A percentile compares a stretch with the other conserved stretches of the same genome.
Conservation (phyloP, 345 rosid species). For the Aegle marmelos region DNA sequence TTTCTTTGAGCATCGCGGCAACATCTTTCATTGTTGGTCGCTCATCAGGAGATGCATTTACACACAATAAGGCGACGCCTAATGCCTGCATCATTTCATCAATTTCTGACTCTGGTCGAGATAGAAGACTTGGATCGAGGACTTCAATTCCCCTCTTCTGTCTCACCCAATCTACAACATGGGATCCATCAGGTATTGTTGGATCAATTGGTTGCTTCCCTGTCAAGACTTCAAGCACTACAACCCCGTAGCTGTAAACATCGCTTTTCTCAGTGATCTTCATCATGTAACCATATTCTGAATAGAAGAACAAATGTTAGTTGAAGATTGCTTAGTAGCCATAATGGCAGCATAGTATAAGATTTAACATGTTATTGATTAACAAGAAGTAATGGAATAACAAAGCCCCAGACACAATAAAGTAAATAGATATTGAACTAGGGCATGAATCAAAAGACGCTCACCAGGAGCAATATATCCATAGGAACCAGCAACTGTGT, state of each 20-base stretch:
- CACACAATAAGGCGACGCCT: conserved; percentile 76
- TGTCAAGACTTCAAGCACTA: conserved; percentile 76
- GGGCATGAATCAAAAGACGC: not conserved
- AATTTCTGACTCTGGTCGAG: conserved; percentile 53
- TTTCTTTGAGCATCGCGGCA: conserved; percentile 93
- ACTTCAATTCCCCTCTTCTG: conserved; percentile 63
- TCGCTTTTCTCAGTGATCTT: conserved; percentile 96
- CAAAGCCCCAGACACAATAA: not conserved
- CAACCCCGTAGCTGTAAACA: conserved; percentile 92
- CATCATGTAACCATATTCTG: conserved; percentile 95
- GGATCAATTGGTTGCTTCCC: conserved; percentile 97
- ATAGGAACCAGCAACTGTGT: conserved; percentile 87
- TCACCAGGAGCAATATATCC: conserved; percentile 98
- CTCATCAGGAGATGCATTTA: conserved; percentile 65
- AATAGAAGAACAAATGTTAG: not conserved
- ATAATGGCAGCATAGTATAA: not conserved
- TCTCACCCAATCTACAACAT: conserved; percentile 88
- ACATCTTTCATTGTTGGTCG: conserved; percentile 95
- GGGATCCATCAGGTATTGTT: conserved; percentile 77
- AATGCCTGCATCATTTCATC: conserved; percentile 87
- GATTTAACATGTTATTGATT: not conserved
- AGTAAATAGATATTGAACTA: conserved; percentile 1
- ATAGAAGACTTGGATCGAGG: conserved; percentile 52
- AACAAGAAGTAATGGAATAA: not conserved
- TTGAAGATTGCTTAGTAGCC: not conserved